Evolutionary conservation across 495 filamentous ascomycete species (phyloP).

Genomic region (Viridothelium virens): DNA sequence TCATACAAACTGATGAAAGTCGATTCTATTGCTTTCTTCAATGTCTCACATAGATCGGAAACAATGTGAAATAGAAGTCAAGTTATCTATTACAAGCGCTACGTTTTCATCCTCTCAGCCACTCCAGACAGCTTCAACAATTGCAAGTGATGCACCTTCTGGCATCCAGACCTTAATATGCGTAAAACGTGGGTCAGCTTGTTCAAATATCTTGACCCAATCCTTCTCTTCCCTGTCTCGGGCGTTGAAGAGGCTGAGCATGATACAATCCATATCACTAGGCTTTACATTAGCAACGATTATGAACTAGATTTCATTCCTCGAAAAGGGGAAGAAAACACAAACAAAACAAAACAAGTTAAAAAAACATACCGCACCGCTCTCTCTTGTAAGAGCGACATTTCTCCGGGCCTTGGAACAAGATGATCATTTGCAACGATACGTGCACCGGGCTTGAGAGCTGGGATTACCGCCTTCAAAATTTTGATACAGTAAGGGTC

Average conservation of each 20-base stretch:
- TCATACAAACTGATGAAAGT: not conserved
- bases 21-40: not conserved
- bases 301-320: not conserved
- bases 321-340: not conserved
- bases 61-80: not conserved
- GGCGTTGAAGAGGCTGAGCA: slow-evolving; percentile 11
- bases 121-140: slow-evolving; percentile 17
- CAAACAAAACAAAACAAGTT: not conserved
- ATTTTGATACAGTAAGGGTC: slow-evolving; percentile 50
- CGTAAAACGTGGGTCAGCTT: slow-evolving; percentile 18
- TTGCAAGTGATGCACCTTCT: not conserved
- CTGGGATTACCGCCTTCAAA: slow-evolving; percentile 47
- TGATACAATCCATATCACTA: slow-evolving; percentile 2
- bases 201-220: slow-evolving; percentile 18
- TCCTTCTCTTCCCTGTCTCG: slow-evolving; percentile 13
- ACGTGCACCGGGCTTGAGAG: slow-evolving; percentile 40
- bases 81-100: not conserved
- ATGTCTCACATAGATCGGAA: not conserved
- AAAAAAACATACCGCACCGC: not conserved
- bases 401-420: slow-evolving; percentile 24
- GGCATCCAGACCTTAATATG: slow-evolving; percentile 15
- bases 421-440: slow-evolving; percentile 49
- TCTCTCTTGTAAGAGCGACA: not conserved
- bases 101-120: not conserved
- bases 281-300: not conserved